Conservation (phyloP, 2,329 filamentous ascomycete genomes). For the Neofusicoccum cordaticola region DNA sequence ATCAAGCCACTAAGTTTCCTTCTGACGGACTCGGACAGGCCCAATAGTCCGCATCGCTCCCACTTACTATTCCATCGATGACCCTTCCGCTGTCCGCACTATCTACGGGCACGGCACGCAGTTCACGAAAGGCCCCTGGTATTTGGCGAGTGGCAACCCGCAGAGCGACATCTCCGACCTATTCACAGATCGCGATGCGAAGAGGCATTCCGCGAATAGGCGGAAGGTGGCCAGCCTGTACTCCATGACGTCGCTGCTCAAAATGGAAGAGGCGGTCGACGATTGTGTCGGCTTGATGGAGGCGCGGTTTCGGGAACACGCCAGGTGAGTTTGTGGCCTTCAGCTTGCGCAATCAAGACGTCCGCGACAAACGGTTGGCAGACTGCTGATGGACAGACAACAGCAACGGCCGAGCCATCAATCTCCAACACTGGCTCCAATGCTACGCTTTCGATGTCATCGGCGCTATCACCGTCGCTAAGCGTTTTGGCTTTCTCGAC, state of each 20-base stretch:
- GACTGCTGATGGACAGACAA: no score
- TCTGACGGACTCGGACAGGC: conserved; percentile 15
- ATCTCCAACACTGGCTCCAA: conserved; percentile 46
- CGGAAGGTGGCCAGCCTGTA: not conserved
- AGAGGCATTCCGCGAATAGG: not conserved
- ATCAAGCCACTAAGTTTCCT: no score
- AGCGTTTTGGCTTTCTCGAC: conserved; percentile 44
- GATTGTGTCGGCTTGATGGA: not conserved
- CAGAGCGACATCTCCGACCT: conserved; percentile 27
- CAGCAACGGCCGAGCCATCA: conserved; percentile 24
- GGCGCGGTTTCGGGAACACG: not conserved
- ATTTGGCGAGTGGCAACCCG: conserved; percentile 24
- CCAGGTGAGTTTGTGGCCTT: not conserved
- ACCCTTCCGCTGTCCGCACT: conserved; percentile 28
- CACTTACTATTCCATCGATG: conserved; percentile 29
- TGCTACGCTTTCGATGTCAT: conserved; percentile 54
- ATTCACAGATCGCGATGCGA: not conserved
- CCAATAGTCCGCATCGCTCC: conserved; percentile 32
- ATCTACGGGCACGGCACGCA: conserved; percentile 43
- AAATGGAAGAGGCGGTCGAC: not conserved
- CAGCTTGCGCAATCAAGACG: not conserved
- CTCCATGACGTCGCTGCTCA: not conserved
- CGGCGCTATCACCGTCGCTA: conserved; percentile 47
- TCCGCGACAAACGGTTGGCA: no score
- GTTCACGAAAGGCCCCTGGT: conserved; percentile 52